Evolutionary conservation across 163 green algal species (phyloP).

Genomic region (Coccomyxa subellipsoidea): DNA sequence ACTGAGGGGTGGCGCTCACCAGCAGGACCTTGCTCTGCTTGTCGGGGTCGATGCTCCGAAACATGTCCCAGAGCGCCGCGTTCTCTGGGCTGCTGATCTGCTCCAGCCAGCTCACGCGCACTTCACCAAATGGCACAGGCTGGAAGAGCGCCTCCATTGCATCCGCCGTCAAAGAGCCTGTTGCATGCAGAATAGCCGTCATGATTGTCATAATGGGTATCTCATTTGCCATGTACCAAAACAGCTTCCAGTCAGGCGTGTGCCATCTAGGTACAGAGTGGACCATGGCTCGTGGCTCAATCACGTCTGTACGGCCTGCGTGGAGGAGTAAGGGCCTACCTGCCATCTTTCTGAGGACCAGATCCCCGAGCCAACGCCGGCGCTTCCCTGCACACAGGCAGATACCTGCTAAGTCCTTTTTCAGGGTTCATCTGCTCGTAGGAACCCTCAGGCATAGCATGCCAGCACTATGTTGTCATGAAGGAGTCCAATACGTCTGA

Average conservation of each 20-base stretch:
- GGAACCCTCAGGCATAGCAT: too few species aligned
- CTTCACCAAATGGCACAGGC: slow-evolving; percentile 50
- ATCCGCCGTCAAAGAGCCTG: slow-evolving; percentile 12
- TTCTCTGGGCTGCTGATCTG: slow-evolving; percentile 27
- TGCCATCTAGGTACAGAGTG: neutral
- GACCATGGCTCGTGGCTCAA: neutral
- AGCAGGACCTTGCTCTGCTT: slow-evolving; percentile 41
- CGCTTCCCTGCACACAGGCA: neutral
- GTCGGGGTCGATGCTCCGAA: slow-evolving; percentile 48
- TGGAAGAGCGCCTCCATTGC: slow-evolving; percentile 20
- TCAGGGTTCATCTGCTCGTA: too few species aligned
- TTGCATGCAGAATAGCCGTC: neutral
- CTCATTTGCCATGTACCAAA: neutral
- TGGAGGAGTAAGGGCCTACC: too few species aligned
- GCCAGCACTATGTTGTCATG: too few species aligned
- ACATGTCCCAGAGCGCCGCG: slow-evolving; percentile 40
- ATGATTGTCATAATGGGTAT: neutral
- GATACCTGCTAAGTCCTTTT: too few species aligned
- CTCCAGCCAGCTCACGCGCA: slow-evolving; percentile 15
- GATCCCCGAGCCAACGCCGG: neutral
- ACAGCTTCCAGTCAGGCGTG: neutral
- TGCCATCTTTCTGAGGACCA: slow-evolving; percentile 2
- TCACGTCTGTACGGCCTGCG: too few species aligned
- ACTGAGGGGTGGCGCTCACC: slow-evolving; percentile 5
- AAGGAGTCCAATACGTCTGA: too few species aligned